Evolutionary conservation across 176 grass and related monocot species (phyloP), one percentile per base, ranked within the genome.

Genomic region (Olyra latifolia): DNA sequence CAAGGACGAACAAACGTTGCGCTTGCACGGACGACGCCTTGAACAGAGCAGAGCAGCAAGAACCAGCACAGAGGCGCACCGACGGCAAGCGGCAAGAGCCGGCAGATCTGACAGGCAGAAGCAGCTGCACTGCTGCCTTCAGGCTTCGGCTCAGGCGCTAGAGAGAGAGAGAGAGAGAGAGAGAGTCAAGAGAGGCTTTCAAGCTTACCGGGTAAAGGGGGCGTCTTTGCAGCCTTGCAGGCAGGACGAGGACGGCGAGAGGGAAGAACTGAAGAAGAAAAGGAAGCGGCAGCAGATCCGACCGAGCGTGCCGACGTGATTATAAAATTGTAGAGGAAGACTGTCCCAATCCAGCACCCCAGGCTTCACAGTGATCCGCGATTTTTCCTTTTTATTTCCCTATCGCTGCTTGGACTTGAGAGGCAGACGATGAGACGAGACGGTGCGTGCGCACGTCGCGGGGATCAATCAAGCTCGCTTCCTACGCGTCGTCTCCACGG

Each of bases 381-480:
- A 69, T 12, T 54, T 67, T 79, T 79, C 46, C 25, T 59, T 16
- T 57, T 30, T 35, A 35, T 35, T 50, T 1, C 7, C n/a, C n/a
- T n/a, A n/a, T n/a, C n/a, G n/a, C n/a, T n/a, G n/a, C n/a, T n/a
- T n/a, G n/a, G n/a, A n/a, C n/a, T n/a, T n/a, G n/a, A n/a, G n/a
- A n/a, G n/a, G n/a, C n/a, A n/a, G n/a, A n/a, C n/a, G n/a, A n/a
- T n/a, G n/a, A n/a, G n/a, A n/a, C n/a, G n/a, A n/a, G n/a, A n/a
- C n/a, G n/a, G n/a, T n/a, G n/a, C n/a, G n/a, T n/a, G n/a, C n/a
- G 27, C 75, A 65, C 75, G 75, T 78, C 75, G 63, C 58, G 58
- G 25, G 24, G 20, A 57, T 19, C 43, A 13, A 65, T 38, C 59
- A 3, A 28, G 12, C 57, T 58, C 39, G 42, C 20, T 10, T 14